Conservation (phyloP, 441 rosid species). For the Capsella rubella region DNA sequence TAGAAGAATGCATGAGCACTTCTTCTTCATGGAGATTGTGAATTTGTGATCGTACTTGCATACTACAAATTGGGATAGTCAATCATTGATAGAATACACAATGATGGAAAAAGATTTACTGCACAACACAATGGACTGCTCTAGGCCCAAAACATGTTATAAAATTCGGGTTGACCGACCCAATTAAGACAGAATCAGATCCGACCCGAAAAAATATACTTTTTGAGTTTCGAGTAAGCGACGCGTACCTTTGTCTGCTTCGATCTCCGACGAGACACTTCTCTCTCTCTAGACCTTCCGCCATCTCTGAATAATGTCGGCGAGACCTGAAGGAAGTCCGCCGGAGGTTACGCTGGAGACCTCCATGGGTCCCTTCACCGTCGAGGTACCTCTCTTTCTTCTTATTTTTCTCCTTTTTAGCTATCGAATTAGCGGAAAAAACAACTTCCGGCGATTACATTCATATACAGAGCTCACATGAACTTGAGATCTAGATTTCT, state of each 20-base stretch:
- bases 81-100: too few species aligned
- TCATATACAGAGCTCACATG: slow-evolving; percentile 4
- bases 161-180: slow-evolving; percentile 28
- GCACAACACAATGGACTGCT: background rate
- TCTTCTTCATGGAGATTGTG: too few species aligned
- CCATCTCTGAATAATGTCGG: slow-evolving; percentile 61
- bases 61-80: too few species aligned
- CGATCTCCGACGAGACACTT: slow-evolving; percentile 11
- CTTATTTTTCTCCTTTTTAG: background rate
- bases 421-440: background rate
- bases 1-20: too few species aligned
- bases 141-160: slow-evolving; percentile 10
- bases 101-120: too few species aligned
- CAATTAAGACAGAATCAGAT: slow-evolving; percentile 25
- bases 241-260: background rate
- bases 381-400: slow-evolving; percentile 62
- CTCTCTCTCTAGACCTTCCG: background rate
- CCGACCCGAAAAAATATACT: slow-evolving; percentile 41
- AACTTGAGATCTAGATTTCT: slow-evolving; percentile 28
- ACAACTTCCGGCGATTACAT: background rate
- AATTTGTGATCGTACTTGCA: too few species aligned
- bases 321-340: slow-evolving; percentile 79
- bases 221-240: background rate
- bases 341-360: slow-evolving; percentile 96
- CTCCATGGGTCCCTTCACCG: slow-evolving; percentile 91